Percentiles rank a stretch among this genome's conserved stretches.
phyloP scores from a whole-genome alignment of 1,284 basidiomycete genomes.

The Ustilago esculenta region DNA sequence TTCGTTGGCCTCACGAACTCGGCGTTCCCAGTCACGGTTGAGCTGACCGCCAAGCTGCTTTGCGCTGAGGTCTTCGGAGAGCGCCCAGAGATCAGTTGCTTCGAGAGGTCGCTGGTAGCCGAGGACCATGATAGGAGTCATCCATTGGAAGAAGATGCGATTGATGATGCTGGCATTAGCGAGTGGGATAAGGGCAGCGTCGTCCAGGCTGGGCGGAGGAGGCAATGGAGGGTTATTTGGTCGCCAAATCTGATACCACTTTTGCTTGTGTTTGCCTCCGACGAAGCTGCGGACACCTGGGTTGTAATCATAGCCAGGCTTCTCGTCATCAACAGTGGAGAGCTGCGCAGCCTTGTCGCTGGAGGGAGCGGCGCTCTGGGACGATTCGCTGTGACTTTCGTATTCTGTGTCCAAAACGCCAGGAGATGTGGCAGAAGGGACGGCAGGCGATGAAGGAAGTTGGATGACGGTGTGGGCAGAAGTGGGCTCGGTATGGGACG shows the following conservation, averaged over 20 bases:
- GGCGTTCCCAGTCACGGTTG: conserved; percentile 73
- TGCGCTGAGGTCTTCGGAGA: conserved; percentile 72
- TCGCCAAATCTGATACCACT: conserved; percentile 65
- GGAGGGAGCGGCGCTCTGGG: conserved; percentile 24
- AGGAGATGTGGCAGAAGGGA: not conserved
- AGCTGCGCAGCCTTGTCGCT: conserved; percentile 20
- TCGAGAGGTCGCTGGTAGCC: conserved; percentile 83
- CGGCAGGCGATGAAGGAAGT: conserved; percentile 1
- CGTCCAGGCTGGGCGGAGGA: conserved; percentile 70
- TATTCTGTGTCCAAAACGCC: conserved; percentile 21
- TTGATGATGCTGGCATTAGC: conserved; percentile 71
- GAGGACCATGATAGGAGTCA: conserved; percentile 75
- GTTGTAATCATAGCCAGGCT: conserved; percentile 51
- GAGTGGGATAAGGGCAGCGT: conserved; percentile 72
- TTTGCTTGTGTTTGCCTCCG: conserved; percentile 53
- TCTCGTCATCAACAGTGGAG: conserved; percentile 15
- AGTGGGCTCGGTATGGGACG: not conserved
- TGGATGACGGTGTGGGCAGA: not conserved
- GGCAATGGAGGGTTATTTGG: conserved; percentile 58
- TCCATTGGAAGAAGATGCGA: conserved; percentile 76
- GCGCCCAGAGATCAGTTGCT: conserved; percentile 83
- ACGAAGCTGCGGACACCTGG: conserved; percentile 54
- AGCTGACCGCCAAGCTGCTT: conserved; percentile 75
- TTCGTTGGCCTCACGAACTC: conserved; percentile 73
- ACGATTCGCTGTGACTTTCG: conserved; percentile 35